phyloP scores from a whole-genome alignment of 2,329 filamentous ascomycete species.

The Trichoderma endophyticum region DNA sequence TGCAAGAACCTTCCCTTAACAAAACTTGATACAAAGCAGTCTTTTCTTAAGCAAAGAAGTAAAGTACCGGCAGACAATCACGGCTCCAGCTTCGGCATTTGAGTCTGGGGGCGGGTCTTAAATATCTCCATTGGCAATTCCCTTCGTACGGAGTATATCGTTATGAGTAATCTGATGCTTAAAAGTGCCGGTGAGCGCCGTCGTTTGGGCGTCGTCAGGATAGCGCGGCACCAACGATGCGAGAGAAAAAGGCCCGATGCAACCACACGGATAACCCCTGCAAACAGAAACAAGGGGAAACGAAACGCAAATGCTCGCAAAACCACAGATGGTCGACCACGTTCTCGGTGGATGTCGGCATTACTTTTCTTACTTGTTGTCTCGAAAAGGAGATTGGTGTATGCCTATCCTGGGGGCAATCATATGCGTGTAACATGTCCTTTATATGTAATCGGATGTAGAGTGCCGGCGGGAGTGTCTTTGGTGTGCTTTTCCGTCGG shows the following conservation, averaged over 20 bases:
- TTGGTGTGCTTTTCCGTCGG: background rate
- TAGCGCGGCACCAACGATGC: background rate
- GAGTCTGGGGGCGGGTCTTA: background rate
- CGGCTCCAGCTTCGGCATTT: background rate
- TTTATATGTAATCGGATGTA: background rate
- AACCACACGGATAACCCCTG: background rate
- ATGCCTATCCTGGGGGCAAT: background rate
- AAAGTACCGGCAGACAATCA: background rate
- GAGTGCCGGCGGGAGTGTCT: background rate
- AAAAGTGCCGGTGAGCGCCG: background rate
- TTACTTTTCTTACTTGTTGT: background rate
- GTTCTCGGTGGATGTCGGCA: background rate
- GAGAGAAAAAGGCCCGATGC: background rate
- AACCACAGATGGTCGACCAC: background rate
- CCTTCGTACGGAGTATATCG: background rate
- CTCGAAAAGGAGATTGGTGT: background rate
- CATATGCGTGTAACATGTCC: background rate
- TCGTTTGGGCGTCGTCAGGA: background rate
- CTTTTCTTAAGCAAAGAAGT: fast-evolving
- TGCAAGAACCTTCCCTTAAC: background rate
- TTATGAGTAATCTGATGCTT: background rate
- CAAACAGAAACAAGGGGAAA: background rate
- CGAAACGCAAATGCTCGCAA: background rate
- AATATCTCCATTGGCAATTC: background rate
- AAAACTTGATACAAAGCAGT: background rate